A percentile compares a stretch with the other conserved stretches of the same genome.
Conservation (phyloP, 495 filamentous ascomycete genomes). For the Apiosordaria backusii region DNA sequence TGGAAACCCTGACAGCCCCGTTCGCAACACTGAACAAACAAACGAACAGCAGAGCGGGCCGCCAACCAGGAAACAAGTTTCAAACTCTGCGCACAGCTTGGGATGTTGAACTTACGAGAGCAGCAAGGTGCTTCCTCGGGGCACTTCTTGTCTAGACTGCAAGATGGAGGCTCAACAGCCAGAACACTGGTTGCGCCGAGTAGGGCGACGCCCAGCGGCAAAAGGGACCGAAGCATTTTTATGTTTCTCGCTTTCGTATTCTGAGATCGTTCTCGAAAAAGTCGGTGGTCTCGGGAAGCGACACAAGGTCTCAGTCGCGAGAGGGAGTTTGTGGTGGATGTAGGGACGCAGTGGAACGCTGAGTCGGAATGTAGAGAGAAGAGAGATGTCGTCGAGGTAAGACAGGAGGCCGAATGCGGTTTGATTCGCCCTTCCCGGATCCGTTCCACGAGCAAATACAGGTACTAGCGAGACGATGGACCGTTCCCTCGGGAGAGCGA, state of each 20-base stretch:
- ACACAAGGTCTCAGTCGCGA: slow-evolving; percentile 2
- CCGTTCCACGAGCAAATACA: neutral
- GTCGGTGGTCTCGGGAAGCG: neutral
- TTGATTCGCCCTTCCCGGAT: neutral
- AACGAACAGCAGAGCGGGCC: slow-evolving; percentile 2
- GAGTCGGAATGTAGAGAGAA: neutral
- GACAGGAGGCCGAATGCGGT: neutral
- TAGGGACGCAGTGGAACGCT: neutral
- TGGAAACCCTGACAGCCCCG: neutral
- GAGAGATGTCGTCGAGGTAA: slow-evolving; percentile 5
- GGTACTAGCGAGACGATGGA: neutral
- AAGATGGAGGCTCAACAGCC: slow-evolving; percentile 30
- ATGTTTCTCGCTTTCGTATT: neutral
- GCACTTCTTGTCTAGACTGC: slow-evolving; percentile 60
- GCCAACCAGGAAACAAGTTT: neutral
- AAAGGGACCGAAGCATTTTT: slow-evolving; percentile 37
- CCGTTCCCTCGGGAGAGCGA: neutral
- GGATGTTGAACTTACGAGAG: slow-evolving; percentile 66
- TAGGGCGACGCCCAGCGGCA: slow-evolving; percentile 40
- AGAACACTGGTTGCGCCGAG: slow-evolving; percentile 40
- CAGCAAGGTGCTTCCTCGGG: slow-evolving; percentile 79
- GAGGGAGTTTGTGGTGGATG: neutral
- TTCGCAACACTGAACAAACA: neutral
- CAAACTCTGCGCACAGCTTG: neutral
- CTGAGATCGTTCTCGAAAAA: neutral